Conservation (phyloP, 768 basidiomycete species). For the Dentipellis fragilis region DNA sequence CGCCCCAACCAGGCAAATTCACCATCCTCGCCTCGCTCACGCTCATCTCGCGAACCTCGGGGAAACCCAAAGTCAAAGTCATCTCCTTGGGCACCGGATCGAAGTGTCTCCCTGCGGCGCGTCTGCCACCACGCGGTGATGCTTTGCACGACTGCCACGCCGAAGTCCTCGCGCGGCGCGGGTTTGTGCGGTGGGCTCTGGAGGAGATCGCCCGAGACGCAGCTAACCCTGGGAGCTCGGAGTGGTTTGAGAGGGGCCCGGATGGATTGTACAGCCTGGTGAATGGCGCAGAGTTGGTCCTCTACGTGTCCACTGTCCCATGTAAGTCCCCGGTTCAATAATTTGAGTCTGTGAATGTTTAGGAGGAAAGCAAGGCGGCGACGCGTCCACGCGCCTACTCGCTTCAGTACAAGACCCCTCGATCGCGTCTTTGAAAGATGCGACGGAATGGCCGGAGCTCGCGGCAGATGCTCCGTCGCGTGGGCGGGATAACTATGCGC, state of each 20-base stretch:
- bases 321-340: constrained; percentile 25
- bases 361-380: constrained; percentile 52
- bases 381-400: constrained; percentile 76
- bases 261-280: constrained; percentile 37
- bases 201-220: constrained; percentile 46
- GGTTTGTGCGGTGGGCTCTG: constrained; percentile 69
- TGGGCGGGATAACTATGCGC: constrained; percentile 72
- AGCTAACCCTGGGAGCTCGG: constrained; percentile 24
- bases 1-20: constrained; percentile 45
- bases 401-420: constrained; percentile 63
- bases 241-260: constrained; percentile 32
- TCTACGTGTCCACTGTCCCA: constrained; percentile 74
- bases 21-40: constrained; percentile 52
- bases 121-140: constrained; percentile 62
- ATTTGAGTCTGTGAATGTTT: not conserved
- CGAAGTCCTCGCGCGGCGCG: constrained; percentile 81
- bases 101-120: constrained; percentile 65
- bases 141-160: constrained; percentile 85
- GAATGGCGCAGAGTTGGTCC: constrained; percentile 37
- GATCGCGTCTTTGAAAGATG: constrained; percentile 62
- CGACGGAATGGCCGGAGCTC: constrained; percentile 23
- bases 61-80: constrained; percentile 28
- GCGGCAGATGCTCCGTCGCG: constrained; percentile 39
- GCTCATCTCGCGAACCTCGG: constrained; percentile 28
- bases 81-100: constrained; percentile 76